Base-by-base conservation (phyloP, 257 asterid species). In the Penstemon newberryi region DNA sequence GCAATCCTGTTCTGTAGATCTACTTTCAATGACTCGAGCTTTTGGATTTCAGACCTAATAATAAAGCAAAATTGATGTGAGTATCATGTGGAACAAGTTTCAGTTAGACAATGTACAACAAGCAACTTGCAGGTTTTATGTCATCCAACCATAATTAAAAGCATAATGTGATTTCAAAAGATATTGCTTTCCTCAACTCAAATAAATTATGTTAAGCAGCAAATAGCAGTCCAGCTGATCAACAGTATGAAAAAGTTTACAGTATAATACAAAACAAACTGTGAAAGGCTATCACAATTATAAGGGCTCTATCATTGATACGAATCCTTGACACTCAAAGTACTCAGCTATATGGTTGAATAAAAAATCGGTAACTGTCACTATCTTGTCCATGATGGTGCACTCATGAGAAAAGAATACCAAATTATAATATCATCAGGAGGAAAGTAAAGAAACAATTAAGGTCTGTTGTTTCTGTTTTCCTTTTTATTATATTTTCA, bases 11-110 rank as follows among this genome's bases (percentile, higher is more conserved):
- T 70, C 82, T 89, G 86, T 63, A 86, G 71, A 77, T 87, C 92
- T 57, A 80, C 49, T 82, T 88, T 89, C 38, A 81, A 59, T 41
- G 78, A 78, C 78, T 83, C 90, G 53, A 87, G 95, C 80, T 78
- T 87, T 70, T 66, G 83, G 73, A 89, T 85, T 68, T 87, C 95
- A 77, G 56, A 74, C 82, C 96, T 94, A 75, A 56, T 70, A 71
- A 82, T 39, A 74, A 75, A 60, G 68, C 63, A 77, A 70, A 61
- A 33, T 41, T 19, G 19, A 33, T 44, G 57, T 47, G 10, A 69
- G 39, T 33, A 73, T 60, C 57, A 47, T 25, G 63, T 36, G 52
- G 77, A 71, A 69, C 40, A 68, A 57, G 40, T 66, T 51, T 69
- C 44, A 12, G n/a, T 55, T 51, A 55, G 60, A 56, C 13, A 56